Conservation (phyloP, 2,329 filamentous ascomycete species). For the Diaporthe aspalathi region DNA sequence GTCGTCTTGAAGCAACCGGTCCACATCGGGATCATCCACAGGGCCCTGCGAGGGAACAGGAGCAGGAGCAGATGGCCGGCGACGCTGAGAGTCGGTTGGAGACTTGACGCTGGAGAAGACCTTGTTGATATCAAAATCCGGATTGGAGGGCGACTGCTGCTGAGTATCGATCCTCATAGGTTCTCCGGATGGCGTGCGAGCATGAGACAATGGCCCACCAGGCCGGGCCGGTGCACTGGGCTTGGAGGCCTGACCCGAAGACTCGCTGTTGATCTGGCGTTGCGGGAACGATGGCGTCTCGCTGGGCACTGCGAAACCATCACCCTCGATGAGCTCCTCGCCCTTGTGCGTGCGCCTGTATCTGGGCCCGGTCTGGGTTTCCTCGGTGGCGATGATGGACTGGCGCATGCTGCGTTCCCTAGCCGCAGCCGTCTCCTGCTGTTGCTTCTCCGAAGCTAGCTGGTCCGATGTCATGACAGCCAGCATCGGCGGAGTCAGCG, state of each 20-base stretch:
- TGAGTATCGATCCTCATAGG: conserved; percentile 60
- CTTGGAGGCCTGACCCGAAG: conserved; percentile 34
- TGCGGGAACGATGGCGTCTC: conserved; percentile 53
- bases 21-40: conserved; percentile 87
- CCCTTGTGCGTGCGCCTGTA: conserved; percentile 94
- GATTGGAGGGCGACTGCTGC: conserved; percentile 64
- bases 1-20: conserved; percentile 86
- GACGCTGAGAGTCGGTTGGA: conserved; percentile 64
- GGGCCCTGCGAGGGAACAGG: conserved; percentile 60
- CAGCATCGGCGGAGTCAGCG: conserved; percentile 78
- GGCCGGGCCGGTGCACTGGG: conserved; percentile 12
- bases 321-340: conserved; percentile 87
- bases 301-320: conserved; percentile 57
- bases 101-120: conserved; percentile 88
- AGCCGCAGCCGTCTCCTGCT: conserved; percentile 80
- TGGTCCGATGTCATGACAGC: conserved; percentile 91
- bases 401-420: conserved; percentile 84
- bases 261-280: conserved; percentile 49
- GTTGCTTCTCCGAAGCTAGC: conserved; percentile 90
- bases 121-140: conserved; percentile 83
- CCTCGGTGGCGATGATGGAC: conserved; percentile 82
- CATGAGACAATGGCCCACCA: conserved; percentile 28
- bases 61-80: conserved; percentile 61
- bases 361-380: conserved; percentile 72
- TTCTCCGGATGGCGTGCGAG: conserved; percentile 39